These are phyloP conservation scores for Alternaria rosae DNA, from an alignment of 2,329 filamentous ascomycete genomes.

Conservation along the genomic window DNA sequence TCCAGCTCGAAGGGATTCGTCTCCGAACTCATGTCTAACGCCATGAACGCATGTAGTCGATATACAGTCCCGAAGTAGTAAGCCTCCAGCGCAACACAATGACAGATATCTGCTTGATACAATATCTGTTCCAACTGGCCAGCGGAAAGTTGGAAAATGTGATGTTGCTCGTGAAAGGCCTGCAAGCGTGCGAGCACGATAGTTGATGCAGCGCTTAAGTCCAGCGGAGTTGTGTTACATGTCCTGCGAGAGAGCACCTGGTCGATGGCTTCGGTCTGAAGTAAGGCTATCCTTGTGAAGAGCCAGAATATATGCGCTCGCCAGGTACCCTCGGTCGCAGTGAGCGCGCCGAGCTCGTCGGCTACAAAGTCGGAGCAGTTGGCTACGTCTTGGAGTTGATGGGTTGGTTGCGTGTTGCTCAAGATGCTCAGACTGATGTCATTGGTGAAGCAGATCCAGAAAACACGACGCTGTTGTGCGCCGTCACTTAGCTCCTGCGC, in stretches of 20 bases:
- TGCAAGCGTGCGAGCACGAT: constrained; percentile 18
- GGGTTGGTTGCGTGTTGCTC: constrained; percentile 25
- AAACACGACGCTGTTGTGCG: constrained; percentile 31
- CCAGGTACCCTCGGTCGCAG: constrained; percentile 30
- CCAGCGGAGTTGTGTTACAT: constrained; percentile 5
- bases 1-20: constrained; percentile 30
- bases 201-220: constrained; percentile 6
- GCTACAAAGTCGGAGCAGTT: constrained; percentile 15
- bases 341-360: constrained; percentile 25
- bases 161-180: constrained; percentile 24
- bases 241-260: constrained; percentile 23
- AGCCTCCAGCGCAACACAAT: constrained; percentile 28
- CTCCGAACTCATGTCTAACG: constrained; percentile 19
- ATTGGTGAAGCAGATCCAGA: constrained; percentile 35
- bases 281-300: constrained; percentile 25
- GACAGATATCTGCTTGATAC: constrained; percentile 35
- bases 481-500: constrained; percentile 10
- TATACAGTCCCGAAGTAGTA: constrained; percentile 37
- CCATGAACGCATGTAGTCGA: constrained; percentile 25
- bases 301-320: constrained; percentile 31
- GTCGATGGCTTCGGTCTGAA: constrained; percentile 36
- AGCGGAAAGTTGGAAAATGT: constrained; percentile 28
- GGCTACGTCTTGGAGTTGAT: constrained; percentile 28
- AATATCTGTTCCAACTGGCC: constrained; percentile 31
- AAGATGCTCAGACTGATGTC: constrained; percentile 27